Base-by-base conservation (phyloP, 495 filamentous ascomycete species). In the Friedmanniomyces endolithicus region DNA sequence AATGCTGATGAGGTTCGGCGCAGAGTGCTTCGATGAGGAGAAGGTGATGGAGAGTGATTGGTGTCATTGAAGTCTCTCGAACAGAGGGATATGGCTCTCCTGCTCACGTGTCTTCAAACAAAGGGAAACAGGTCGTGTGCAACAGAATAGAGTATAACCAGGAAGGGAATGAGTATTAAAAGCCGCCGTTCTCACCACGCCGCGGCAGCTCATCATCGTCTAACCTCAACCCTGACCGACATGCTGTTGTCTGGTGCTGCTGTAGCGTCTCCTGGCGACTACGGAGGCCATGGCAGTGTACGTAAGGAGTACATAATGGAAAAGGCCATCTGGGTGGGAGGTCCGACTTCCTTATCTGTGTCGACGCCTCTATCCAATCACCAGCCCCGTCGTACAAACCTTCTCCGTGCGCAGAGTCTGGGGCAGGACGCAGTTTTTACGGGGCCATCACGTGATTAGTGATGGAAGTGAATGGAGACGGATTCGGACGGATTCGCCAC, bases 61-160 rank as follows among this genome's bases (percentile, higher is more conserved):
- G 43, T 55, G 56, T 59, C 56, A 59, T 59, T 59, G 50, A 40
- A 49, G 12, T 22, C 39, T 41, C 39, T 41, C 12, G 19, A 41
- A 31, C 9, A 3, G 39, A 41, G 19, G 4, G 39, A 3, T 41
- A 41, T n/a, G 14, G 19, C 14, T 41, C 6, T 41, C 39, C 14
- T 41, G 19, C 14, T 41, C 39, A 14, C 19, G 39, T 22, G 16
- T 14, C 39, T 41, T n/a, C 14, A 14, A 41, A 22, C 14, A 14
- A 41, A 41, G 39, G 39, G 19, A 14, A 41, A 41, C 6, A 14
- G 19, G 39, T 4, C 16, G 39, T 22, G 39, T 41, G 27, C 27
- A 31, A 31, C 27, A 9, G 27, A n/a, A n/a, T n/a, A n/a, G 27
- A 9, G 27, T 3, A 31, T 31, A 31, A 31, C n/a, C n/a, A n/a